Evolutionary conservation across 1,284 basidiomycete species (phyloP).

Genomic region (Cystodermella granulosa): DNA sequence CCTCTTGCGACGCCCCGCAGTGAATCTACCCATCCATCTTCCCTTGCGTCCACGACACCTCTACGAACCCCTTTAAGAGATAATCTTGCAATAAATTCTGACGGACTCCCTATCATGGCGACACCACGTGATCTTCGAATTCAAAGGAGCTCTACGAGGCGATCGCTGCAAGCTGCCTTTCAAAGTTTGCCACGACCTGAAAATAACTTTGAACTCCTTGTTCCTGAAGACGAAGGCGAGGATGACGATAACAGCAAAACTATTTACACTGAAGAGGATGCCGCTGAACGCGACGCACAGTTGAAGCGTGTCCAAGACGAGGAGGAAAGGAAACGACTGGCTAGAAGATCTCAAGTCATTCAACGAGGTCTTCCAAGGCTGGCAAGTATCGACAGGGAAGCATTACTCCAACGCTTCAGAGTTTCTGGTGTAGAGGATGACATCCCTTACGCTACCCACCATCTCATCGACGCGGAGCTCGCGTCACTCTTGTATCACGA

Average conservation of each 20-base stretch:
- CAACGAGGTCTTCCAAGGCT: constrained; percentile 85
- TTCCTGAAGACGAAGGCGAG: constrained; percentile 79
- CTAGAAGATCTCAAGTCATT: constrained; percentile 77
- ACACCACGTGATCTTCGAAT: constrained; percentile 75
- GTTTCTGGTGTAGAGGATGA: constrained; percentile 44
- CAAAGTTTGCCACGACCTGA: constrained; percentile 84
- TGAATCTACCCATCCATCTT: constrained; percentile 47
- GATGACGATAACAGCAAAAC: constrained; percentile 45
- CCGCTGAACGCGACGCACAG: constrained; percentile 85
- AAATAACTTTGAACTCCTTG: constrained; percentile 95
- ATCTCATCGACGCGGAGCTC: constrained; percentile 76
- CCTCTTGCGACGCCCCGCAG: constrained; percentile 82
- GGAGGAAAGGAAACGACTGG: constrained; percentile 73
- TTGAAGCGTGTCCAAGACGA: constrained; percentile 67
- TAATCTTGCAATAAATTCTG: constrained; percentile 83
- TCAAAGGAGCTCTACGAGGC: constrained; percentile 59
- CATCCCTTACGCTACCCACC: constrained; percentile 49
- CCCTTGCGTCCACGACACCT: constrained; percentile 63
- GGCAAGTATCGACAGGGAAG: constrained; percentile 70
- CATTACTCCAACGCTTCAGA: constrained; percentile 57
- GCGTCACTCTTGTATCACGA: constrained; percentile 82
- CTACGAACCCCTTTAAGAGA: constrained; percentile 90
- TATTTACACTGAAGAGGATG: constrained; percentile 71
- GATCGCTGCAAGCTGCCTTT: constrained; percentile 78
- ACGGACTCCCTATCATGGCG: constrained; percentile 53